Evolutionary conservation across 1,284 basidiomycete species (phyloP).

Genomic region (Ganoderma leucocontextum): DNA sequence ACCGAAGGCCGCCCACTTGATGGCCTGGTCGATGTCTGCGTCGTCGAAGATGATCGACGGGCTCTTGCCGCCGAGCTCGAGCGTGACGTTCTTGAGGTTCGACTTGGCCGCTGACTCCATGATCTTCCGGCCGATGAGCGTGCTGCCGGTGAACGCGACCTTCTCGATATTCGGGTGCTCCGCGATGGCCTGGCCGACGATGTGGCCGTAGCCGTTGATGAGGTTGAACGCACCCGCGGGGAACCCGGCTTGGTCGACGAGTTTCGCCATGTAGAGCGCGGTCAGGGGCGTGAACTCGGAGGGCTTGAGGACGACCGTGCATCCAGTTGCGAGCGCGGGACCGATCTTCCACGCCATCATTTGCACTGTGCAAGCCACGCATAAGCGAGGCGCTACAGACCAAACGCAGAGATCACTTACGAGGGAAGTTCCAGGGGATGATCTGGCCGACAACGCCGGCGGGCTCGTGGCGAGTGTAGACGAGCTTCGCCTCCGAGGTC

Average conservation of each 20-base stretch:
- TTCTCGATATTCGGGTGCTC: conserved; percentile 76
- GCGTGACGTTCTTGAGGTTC: conserved; percentile 90
- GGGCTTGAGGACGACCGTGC: conserved; percentile 86
- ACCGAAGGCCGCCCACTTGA: conserved; percentile 84
- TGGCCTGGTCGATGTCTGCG: conserved; percentile 80
- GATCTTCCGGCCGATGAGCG: conserved; percentile 86
- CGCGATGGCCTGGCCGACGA: conserved; percentile 70
- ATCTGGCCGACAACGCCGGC: conserved; percentile 92
- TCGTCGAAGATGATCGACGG: conserved; percentile 83
- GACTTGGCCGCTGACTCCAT: conserved; percentile 84
- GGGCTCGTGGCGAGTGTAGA: conserved; percentile 91
- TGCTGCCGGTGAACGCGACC: conserved; percentile 80
- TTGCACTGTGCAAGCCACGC: conserved; percentile 52
- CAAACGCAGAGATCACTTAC: conserved; percentile 46
- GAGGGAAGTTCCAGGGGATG: conserved; percentile 83
- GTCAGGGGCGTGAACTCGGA: conserved; percentile 92
- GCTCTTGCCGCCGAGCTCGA: conserved; percentile 94
- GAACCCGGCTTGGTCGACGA: conserved; percentile 65
- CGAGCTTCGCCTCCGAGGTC: conserved; percentile 76
- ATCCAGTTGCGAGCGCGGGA: conserved; percentile 87
- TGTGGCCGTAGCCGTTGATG: conserved; percentile 69
- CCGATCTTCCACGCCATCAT: conserved; percentile 88
- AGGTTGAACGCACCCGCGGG: conserved; percentile 80
- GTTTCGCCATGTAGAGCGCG: conserved; percentile 64
- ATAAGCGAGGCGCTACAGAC: conserved; percentile 1